Percentiles rank a stretch among this genome's conserved stretches.
Conservation (phyloP, 768 basidiomycete genomes). For the Leccinellum luteum region DNA sequence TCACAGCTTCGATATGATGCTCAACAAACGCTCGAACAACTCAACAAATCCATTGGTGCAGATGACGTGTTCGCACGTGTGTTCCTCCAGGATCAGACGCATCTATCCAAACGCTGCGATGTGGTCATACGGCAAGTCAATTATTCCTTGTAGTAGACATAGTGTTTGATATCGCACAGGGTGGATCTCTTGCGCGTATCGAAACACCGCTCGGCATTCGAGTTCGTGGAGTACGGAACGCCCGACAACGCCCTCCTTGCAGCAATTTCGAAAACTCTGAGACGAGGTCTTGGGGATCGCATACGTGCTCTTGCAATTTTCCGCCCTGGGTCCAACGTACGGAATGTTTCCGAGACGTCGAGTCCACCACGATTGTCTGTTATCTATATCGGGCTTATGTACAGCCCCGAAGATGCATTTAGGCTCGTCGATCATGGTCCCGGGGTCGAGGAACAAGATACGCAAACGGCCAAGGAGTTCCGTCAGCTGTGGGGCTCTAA, state of each 20-base stretch:
- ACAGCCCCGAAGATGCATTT: conserved; percentile 69
- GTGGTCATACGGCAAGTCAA: conserved; percentile 55
- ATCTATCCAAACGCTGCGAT: conserved; percentile 70
- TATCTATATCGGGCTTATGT: conserved; percentile 72
- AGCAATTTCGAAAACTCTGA: conserved; percentile 48
- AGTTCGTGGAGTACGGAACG: conserved; percentile 54
- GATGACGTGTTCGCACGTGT: conserved; percentile 66
- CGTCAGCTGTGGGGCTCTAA: conserved; percentile 88
- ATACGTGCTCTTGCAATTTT: conserved; percentile 62
- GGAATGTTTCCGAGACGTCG: conserved; percentile 52
- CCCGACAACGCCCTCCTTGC: conserved; percentile 52
- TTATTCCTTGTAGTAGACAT: background rate
- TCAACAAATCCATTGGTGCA: conserved; percentile 47
- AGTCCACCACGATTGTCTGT: conserved; percentile 47
- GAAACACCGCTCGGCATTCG: conserved; percentile 43
- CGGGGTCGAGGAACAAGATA: conserved; percentile 59
- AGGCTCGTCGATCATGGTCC: conserved; percentile 94
- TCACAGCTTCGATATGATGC: conserved; percentile 75
- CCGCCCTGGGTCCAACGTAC: conserved; percentile 44
- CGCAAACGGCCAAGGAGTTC: conserved; percentile 55
- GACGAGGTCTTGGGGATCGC: conserved; percentile 72
- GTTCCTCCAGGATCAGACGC: conserved; percentile 72
- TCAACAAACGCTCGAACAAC: conserved; percentile 58
- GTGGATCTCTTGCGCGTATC: conserved; percentile 42
- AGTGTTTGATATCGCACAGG: conserved; percentile 33